Conservation (phyloP, 345 rosid genomes). For the Melaleuca quinquenervia region DNA sequence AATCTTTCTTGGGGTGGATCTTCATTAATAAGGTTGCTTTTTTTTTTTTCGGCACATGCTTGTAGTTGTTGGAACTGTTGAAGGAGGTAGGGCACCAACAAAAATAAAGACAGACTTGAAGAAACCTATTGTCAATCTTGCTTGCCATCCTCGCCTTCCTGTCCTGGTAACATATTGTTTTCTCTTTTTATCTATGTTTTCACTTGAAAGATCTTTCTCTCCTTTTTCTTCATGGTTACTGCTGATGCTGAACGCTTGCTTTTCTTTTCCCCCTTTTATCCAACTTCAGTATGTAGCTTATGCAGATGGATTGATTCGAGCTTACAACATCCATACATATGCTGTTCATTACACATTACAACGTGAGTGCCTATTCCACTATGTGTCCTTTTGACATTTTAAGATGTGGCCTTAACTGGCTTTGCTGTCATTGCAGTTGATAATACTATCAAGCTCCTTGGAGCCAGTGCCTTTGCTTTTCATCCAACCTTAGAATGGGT, state of each 20-base stretch:
- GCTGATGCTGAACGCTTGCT: neutral
- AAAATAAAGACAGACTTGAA: slow-evolving; percentile 94
- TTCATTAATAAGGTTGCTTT: neutral
- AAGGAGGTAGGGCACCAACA: slow-evolving; percentile 90
- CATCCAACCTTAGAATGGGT: slow-evolving; percentile 95
- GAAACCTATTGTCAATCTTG: slow-evolving; percentile 86
- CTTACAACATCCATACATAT: slow-evolving; percentile 89
- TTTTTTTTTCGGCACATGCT: neutral
- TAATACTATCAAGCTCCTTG: slow-evolving; percentile 84
- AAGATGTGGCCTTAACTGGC: neutral
- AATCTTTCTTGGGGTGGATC: neutral
- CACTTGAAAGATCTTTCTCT: neutral
- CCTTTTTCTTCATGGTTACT: neutral
- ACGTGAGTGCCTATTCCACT: slow-evolving; percentile 33
- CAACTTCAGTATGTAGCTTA: slow-evolving; percentile 79
- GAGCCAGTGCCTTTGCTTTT: slow-evolving; percentile 93
- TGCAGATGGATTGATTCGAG: slow-evolving; percentile 96
- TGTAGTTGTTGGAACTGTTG: slow-evolving; percentile 97
- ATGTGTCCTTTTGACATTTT: neutral
- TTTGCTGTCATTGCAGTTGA: slow-evolving; percentile 52
- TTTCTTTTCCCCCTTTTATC: slow-evolving; percentile 12
- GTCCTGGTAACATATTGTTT: slow-evolving; percentile 47
- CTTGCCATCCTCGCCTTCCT: slow-evolving; percentile 99
- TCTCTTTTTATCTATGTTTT: neutral
- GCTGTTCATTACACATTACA: slow-evolving; percentile 88